phyloP scores from a whole-genome alignment of 2,329 filamentous ascomycete genomes.

The Clonostachys byssicola region DNA sequence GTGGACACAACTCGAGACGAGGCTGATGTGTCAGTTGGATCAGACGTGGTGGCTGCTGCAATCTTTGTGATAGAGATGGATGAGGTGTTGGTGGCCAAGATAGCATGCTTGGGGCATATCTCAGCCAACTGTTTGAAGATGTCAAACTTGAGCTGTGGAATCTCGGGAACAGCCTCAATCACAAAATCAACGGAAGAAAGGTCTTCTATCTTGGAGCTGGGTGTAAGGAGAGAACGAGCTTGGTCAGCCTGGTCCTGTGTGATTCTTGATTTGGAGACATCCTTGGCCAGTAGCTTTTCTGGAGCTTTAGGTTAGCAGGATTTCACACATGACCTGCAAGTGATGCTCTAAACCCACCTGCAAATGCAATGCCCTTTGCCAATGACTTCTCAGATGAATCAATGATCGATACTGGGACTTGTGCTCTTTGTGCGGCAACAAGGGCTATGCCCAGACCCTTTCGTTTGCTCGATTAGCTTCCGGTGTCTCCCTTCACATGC shows the following conservation, averaged over 20 bases:
- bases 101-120: constrained; percentile 77
- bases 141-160: constrained; percentile 77
- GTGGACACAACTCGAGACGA: constrained; percentile 89
- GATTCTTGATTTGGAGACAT: constrained; percentile 82
- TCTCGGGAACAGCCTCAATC: constrained; percentile 95
- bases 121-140: constrained; percentile 83
- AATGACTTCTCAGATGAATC: constrained; percentile 82
- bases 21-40: constrained; percentile 75
- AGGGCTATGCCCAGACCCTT: constrained; percentile 94
- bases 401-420: constrained; percentile 79
- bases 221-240: constrained; percentile 63
- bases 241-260: constrained; percentile 76
- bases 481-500: not conserved
- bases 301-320: not conserved
- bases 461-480: constrained; percentile 9
- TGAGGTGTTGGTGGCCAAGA: constrained; percentile 97
- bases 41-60: constrained; percentile 75
- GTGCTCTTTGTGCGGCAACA: constrained; percentile 81
- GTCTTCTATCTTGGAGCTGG: constrained; percentile 71
- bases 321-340: too few species aligned
- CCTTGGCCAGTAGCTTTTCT: constrained; percentile 89
- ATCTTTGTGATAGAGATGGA: constrained; percentile 97
- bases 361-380: constrained; percentile 86
- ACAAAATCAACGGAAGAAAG: constrained; percentile 89
- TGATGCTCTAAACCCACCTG: constrained; percentile 45